Evolutionary conservation across 1,284 basidiomycete genomes (phyloP).

Genomic region (Puccinia triticina): DNA sequence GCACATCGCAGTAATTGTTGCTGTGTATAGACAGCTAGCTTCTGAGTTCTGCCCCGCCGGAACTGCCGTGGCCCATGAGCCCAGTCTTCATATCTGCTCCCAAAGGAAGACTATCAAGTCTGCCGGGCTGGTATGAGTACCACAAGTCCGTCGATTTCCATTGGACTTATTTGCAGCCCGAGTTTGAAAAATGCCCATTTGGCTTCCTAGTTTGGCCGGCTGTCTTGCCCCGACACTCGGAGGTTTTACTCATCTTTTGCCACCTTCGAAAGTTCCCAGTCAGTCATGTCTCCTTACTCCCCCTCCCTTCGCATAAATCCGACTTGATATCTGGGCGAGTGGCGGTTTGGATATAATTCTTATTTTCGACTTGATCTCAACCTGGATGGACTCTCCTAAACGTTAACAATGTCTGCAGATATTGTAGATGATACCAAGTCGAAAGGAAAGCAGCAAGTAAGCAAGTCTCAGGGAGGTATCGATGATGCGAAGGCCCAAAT

Average conservation of each 20-base stretch:
- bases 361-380: neutral
- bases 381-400: neutral
- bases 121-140: too few species aligned
- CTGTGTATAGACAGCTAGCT: too few species aligned
- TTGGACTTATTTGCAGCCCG: too few species aligned
- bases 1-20: too few species aligned
- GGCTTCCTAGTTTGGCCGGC: slow-evolving; percentile 52
- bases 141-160: too few species aligned
- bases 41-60: too few species aligned
- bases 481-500: slow-evolving; percentile 55
- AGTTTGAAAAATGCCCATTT: slow-evolving; percentile 35
- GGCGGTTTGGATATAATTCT: too few species aligned
- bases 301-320: too few species aligned
- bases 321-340: neutral
- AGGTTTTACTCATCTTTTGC: slow-evolving; percentile 47
- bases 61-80: too few species aligned
- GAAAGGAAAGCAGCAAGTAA: slow-evolving; percentile 54
- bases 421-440: slow-evolving; percentile 55
- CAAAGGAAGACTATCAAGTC: too few species aligned
- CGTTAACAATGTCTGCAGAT: slow-evolving; percentile 52
- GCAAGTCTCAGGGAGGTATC: slow-evolving; percentile 53
- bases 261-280: slow-evolving; percentile 39
- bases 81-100: too few species aligned
- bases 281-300: slow-evolving; percentile 15
- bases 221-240: slow-evolving; percentile 42